A percentile compares a stretch with the other conserved stretches of the same genome.
Evolutionary conservation across 345 rosid genomes (phyloP).

Genomic region (Dovyalis caffra): DNA sequence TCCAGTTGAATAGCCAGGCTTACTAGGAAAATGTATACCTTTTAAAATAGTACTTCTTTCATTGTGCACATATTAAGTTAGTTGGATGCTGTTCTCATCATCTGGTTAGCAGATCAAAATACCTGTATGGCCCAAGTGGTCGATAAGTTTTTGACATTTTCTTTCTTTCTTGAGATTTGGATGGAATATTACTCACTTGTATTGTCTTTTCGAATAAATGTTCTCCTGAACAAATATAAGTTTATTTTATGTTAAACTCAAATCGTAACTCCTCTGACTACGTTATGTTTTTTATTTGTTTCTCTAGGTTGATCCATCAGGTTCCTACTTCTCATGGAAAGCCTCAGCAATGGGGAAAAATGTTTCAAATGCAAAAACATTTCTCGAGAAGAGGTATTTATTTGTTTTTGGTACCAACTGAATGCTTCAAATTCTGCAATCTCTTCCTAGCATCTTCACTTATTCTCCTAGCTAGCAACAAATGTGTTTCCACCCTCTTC

Average conservation of each 20-base stretch:
- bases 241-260: not conserved
- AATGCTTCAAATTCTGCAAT: not conserved
- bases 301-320: slow-evolving; percentile 86
- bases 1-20: too few species aligned
- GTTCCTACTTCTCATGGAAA: slow-evolving; percentile 98
- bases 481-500: not conserved
- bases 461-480: not conserved
- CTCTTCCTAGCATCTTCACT: not conserved
- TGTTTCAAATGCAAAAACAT: slow-evolving; percentile 90
- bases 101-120: too few species aligned
- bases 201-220: not conserved
- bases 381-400: slow-evolving; percentile 88
- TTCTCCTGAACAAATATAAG: not conserved
- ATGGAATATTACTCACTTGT: not conserved
- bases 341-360: slow-evolving; percentile 99
- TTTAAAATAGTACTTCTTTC: too few species aligned
- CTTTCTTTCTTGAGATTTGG: not conserved
- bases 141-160: not conserved
- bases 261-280: not conserved
- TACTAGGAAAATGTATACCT: too few species aligned
- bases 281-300: not conserved
- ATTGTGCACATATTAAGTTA: too few species aligned
- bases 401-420: not conserved
- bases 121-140: not conserved
- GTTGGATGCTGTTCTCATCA: too few species aligned